These are phyloP conservation scores for Camelina neglecta DNA, from an alignment of 345 rosid species.

Conservation along the genomic window DNA sequence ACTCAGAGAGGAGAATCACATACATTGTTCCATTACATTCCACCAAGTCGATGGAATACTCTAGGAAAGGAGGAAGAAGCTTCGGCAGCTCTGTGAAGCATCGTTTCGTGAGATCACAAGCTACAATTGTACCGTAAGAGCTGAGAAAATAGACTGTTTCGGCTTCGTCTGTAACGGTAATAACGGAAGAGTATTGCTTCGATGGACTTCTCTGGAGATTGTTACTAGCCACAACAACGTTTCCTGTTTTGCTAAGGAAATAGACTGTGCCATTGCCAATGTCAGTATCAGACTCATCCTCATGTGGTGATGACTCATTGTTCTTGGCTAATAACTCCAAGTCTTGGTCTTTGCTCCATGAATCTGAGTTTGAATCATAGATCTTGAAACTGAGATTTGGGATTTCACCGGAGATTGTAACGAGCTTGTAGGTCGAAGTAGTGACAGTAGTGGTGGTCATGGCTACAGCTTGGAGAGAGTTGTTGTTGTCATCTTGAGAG, in stretches of 20 bases:
- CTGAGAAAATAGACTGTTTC: conserved; percentile 73
- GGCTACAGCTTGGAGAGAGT: conserved; percentile 71
- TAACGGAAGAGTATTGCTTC: conserved; percentile 82
- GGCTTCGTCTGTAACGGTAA: conserved; percentile 53
- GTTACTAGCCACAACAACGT: conserved; percentile 60
- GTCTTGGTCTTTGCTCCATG: conserved; percentile 61
- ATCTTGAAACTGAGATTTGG: conserved; percentile 58
- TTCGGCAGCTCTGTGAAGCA: conserved; percentile 74
- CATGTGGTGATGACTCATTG: conserved; percentile 39
- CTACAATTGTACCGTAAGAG: conserved; percentile 68
- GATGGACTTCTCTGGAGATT: conserved; percentile 84
- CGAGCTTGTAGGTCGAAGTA: conserved; percentile 56
- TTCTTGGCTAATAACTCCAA: conserved; percentile 51
- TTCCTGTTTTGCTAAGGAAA: conserved; percentile 83
- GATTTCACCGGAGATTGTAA: conserved; percentile 68
- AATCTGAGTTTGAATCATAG: conserved; percentile 54
- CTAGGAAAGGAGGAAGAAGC: conserved; percentile 66
- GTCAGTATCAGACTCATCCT: conserved; percentile 32
- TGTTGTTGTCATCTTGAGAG: conserved; percentile 31
- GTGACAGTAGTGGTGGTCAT: conserved; percentile 51
- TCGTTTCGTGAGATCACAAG: conserved; percentile 60
- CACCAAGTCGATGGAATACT: conserved; percentile 86
- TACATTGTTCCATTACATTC: conserved; percentile 73
- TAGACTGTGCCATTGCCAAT: conserved; percentile 59
- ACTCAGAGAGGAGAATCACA: conserved; percentile 73